Conservation (phyloP, 2,329 filamentous ascomycete genomes). For the Pseudopithomyces chartarum region DNA sequence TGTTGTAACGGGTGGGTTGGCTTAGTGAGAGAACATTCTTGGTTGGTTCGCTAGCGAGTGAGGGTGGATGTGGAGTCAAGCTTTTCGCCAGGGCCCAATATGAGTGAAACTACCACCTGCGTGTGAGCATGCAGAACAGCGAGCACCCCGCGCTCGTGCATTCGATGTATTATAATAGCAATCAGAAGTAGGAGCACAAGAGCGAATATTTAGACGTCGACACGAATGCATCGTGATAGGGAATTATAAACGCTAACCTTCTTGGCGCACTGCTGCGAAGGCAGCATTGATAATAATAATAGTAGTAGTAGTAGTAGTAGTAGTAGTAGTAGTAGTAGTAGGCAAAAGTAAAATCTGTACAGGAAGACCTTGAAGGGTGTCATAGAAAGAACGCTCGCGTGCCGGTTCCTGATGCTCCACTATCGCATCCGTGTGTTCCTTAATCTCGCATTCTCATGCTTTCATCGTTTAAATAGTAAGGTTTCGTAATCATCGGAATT, state of each 20-base stretch:
- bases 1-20: background rate
- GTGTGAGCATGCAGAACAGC: constrained; percentile 8
- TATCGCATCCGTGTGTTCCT: constrained; percentile 31
- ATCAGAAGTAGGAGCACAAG: background rate
- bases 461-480: constrained; percentile 20
- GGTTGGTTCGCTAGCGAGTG: constrained; percentile 11
- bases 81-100: constrained; percentile 34
- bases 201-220: background rate
- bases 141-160: background rate
- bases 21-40: too few species aligned
- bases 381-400: constrained; percentile 22
- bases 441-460: constrained; percentile 18
- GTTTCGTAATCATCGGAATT: constrained; percentile 72
- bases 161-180: constrained; percentile 6
- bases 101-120: constrained; percentile 17
- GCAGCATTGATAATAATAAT: constrained; percentile 13
- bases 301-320: too few species aligned
- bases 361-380: constrained; percentile 24
- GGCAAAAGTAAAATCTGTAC: constrained; percentile 25
- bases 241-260: constrained; percentile 12
- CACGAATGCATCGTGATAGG: background rate
- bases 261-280: constrained; percentile 36
- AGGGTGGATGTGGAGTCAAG: constrained; percentile 32
- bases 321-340: constrained; percentile 12
- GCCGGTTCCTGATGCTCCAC: constrained; percentile 24